Conservation (phyloP, 148 eudicot genomes). For the Diospyros kaki region DNA sequence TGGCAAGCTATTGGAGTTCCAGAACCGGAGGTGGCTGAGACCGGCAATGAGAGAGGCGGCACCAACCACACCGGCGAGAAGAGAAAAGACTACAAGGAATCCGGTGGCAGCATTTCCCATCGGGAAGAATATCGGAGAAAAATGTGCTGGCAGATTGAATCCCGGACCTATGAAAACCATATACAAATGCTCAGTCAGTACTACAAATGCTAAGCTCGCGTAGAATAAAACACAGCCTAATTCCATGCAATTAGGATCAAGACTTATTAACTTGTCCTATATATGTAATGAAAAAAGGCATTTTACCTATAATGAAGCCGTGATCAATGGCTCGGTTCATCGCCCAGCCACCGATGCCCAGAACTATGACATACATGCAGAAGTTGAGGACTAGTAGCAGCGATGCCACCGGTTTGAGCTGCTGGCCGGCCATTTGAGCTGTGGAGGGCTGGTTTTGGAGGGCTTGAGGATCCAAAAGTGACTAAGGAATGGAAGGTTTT, state of each 20-base stretch:
- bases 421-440: background rate
- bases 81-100: slow-evolving; percentile 62
- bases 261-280: too few relatives aligned
- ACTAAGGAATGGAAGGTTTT: too few relatives aligned
- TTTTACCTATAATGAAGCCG: slow-evolving; percentile 66
- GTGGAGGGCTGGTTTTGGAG: background rate
- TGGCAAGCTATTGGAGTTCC: slow-evolving; percentile 33
- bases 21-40: slow-evolving; percentile 44
- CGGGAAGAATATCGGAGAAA: slow-evolving; percentile 78
- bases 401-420: background rate
- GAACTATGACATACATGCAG: slow-evolving; percentile 67
- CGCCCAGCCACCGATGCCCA: slow-evolving; percentile 83
- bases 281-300: background rate
- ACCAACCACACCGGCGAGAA: slow-evolving; percentile 84
- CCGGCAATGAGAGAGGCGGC: slow-evolving; percentile 58
- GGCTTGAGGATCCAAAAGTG: background rate
- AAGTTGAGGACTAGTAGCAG: slow-evolving; percentile 72
- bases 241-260: too few relatives aligned
- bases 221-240: too few relatives aligned
- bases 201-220: too few relatives aligned
- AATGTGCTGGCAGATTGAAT: slow-evolving; percentile 63
- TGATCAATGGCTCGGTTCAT: slow-evolving; percentile 60
- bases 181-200: background rate
- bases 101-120: slow-evolving; percentile 93
- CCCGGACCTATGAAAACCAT: slow-evolving; percentile 45